These are phyloP conservation scores for Colletotrichum somersetense DNA, from an alignment of 2,329 filamentous ascomycete species.

Conservation along the genomic window DNA sequence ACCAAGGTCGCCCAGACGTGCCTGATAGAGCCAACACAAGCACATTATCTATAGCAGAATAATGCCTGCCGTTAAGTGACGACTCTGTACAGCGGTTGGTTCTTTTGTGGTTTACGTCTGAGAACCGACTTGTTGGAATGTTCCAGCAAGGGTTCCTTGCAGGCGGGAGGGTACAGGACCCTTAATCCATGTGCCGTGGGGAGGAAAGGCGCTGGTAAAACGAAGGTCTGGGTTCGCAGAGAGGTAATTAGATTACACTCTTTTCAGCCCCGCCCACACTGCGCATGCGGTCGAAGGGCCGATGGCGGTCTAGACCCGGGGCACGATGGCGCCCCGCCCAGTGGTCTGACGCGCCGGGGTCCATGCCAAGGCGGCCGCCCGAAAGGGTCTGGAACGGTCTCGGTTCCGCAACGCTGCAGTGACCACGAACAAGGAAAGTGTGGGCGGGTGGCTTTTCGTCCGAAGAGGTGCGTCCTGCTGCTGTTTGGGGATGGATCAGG, in stretches of 20 bases:
- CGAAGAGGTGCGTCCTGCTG: background rate
- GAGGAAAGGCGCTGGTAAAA: background rate
- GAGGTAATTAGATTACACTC: background rate
- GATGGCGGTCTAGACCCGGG: constrained; percentile 37
- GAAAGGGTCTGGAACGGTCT: constrained; percentile 34
- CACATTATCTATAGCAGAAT: background rate
- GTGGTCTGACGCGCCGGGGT: constrained; percentile 36
- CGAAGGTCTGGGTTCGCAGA: background rate
- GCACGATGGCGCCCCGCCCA: constrained; percentile 16
- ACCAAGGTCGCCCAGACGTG: background rate
- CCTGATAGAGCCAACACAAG: background rate
- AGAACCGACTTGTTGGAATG: constrained; percentile 12
- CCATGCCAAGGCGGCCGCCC: constrained; percentile 32
- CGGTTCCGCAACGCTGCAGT: background rate
- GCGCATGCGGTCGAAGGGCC: constrained; percentile 38
- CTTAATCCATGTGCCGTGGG: constrained; percentile 19
- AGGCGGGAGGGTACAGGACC: constrained; percentile 22
- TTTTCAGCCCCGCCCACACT: constrained; percentile 18
- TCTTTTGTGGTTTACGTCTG: background rate
- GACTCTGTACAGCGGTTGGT: background rate
- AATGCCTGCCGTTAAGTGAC: background rate
- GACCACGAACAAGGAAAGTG: constrained; percentile 1
- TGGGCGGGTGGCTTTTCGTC: constrained; percentile 4
- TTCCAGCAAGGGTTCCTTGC: constrained; percentile 12
- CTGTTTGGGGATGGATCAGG: background rate